Conservation (phyloP, 202 grass and related monocot species). For the Musa balbisiana region DNA sequence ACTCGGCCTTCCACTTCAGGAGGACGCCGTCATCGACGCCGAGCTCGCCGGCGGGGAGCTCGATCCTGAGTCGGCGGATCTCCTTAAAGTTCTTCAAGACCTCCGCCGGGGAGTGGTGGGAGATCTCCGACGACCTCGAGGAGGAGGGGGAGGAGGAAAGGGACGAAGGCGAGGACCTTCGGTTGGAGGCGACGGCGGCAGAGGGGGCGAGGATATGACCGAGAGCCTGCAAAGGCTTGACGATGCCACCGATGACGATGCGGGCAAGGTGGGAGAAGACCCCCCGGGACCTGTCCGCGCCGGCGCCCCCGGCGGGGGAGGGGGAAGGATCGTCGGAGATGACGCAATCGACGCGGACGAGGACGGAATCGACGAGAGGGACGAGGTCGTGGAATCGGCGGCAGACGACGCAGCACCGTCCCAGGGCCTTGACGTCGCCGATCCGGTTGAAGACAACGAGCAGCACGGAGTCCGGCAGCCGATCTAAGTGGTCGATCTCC, state of each 20-base stretch:
- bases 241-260: constrained; percentile 56
- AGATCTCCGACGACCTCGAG: not conserved
- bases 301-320: constrained; percentile 8
- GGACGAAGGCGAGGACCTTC: not conserved
- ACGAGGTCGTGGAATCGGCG: constrained; percentile 66
- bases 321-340: constrained; percentile 57
- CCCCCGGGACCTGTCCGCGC: constrained; percentile 32
- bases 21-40: constrained; percentile 3
- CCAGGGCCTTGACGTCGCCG: constrained; percentile 82
- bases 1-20: constrained; percentile 11
- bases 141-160: not conserved
- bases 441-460: constrained; percentile 76
- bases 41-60: constrained; percentile 6
- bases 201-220: constrained; percentile 58
- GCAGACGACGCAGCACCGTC: constrained; percentile 70
- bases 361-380: constrained; percentile 64
- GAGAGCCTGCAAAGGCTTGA: constrained; percentile 66
- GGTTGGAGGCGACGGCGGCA: constrained; percentile 15
- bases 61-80: constrained; percentile 1
- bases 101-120: constrained; percentile 1
- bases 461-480: constrained; percentile 66
- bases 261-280: constrained; percentile 70
- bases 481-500: constrained; percentile 58
- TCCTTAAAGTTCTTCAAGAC: constrained; percentile 12
- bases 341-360: constrained; percentile 82